A percentile compares a stretch with the other conserved stretches of the same genome.
Evolutionary conservation across 768 basidiomycete genomes (phyloP).

Genomic region (Cystofilobasidium macerans): DNA sequence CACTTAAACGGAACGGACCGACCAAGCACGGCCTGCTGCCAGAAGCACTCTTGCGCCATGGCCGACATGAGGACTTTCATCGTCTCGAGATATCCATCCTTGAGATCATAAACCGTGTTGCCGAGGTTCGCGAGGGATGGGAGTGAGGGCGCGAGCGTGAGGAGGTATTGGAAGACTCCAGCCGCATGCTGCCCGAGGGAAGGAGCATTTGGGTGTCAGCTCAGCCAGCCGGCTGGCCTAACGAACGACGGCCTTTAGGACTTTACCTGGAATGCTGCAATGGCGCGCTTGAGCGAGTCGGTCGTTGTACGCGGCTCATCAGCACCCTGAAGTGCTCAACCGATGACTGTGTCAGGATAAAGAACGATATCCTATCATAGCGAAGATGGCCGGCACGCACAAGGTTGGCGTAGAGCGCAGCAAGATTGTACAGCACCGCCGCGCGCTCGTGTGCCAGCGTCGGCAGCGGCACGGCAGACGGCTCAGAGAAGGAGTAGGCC

Average conservation of each 20-base stretch:
- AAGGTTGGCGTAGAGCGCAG: conserved; percentile 70
- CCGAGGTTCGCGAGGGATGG: conserved; percentile 30
- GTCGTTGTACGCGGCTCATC: conserved; percentile 36
- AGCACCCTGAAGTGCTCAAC: conserved; percentile 10
- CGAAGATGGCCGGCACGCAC: conserved; percentile 38
- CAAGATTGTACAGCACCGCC: conserved; percentile 70
- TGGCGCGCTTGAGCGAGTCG: conserved; percentile 77
- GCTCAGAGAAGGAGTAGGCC: conserved; percentile 37
- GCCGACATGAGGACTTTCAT: conserved; percentile 73
- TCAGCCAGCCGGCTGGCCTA: conserved; percentile 48
- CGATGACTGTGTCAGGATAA: no score
- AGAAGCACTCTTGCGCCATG: conserved; percentile 92
- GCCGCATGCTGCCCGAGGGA: conserved; percentile 30
- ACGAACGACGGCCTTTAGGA: no score
- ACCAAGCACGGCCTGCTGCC: conserved; percentile 86
- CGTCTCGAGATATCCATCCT: conserved; percentile 49
- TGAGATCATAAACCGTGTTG: conserved; percentile 49
- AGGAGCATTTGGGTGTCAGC: conserved; percentile 22
- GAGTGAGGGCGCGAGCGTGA: conserved; percentile 32
- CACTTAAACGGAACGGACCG: conserved; percentile 26
- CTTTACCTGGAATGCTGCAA: conserved; percentile 61
- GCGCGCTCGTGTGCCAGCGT: conserved; percentile 77
- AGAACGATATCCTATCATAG: no score
- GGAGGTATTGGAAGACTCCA: conserved; percentile 34
- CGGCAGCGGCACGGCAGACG: conserved; percentile 51